Evolutionary conservation across 345 rosid genomes (phyloP).

Genomic region (Euphorbia lathyris): DNA sequence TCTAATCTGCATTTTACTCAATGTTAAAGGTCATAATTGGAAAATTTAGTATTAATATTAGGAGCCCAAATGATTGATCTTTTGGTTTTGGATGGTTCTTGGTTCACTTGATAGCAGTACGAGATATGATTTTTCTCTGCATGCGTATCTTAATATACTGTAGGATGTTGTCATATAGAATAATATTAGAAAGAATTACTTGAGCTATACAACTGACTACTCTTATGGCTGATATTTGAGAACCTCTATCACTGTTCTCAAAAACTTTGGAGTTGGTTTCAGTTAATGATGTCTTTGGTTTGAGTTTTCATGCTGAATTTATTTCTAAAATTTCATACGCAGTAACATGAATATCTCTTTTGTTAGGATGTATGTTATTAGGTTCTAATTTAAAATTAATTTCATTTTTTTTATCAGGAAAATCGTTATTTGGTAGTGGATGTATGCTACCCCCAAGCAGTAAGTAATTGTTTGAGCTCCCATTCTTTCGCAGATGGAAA

Average conservation of each 20-base stretch:
- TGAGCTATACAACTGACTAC: not conserved
- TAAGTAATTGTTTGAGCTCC: conserved; percentile 35
- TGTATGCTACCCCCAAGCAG: conserved; percentile 79
- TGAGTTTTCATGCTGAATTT: not conserved
- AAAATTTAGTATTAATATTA: not conserved
- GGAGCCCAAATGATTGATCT: not conserved
- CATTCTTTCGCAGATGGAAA: not conserved
- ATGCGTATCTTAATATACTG: not conserved
- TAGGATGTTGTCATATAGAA: not conserved
- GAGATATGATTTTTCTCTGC: not conserved
- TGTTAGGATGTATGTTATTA: conserved; percentile 4
- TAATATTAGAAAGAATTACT: not conserved
- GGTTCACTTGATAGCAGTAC: not conserved
- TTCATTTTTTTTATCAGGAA: conserved; percentile 45
- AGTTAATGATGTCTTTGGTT: not conserved
- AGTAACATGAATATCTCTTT: not conserved
- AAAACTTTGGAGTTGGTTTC: too few species aligned
- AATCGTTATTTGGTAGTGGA: conserved; percentile 84
- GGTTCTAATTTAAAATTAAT: not conserved
- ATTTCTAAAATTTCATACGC: not conserved
- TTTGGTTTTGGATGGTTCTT: not conserved
- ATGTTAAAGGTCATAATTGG: not conserved
- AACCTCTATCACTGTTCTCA: not conserved
- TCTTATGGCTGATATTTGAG: not conserved
- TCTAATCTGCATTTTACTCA: too few species aligned